Conservation (phyloP, 2,329 filamentous ascomycete species). For the Trichoderma koningiopsis region DNA sequence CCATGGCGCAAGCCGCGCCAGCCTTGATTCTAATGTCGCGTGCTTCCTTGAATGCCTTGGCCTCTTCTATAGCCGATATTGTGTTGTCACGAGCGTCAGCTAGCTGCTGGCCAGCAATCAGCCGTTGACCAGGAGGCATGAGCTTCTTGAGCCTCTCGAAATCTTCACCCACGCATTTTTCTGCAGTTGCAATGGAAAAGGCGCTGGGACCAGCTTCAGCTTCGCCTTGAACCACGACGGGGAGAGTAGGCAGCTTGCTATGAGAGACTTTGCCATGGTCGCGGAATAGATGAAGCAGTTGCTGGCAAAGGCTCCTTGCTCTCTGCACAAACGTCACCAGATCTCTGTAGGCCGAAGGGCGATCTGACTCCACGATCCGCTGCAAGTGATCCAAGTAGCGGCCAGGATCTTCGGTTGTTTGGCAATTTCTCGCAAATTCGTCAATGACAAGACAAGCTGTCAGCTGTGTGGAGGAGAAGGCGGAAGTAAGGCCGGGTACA, state of each 20-base stretch:
- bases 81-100: conserved; percentile 75
- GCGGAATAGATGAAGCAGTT: conserved; percentile 86
- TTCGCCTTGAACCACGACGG: conserved; percentile 92
- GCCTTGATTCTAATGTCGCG: conserved; percentile 86
- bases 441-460: conserved; percentile 82
- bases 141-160: conserved; percentile 86
- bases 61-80: conserved; percentile 73
- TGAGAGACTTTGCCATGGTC: conserved; percentile 83
- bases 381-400: conserved; percentile 68
- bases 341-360: conserved; percentile 83
- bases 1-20: conserved; percentile 81
- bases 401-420: conserved; percentile 43
- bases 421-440: conserved; percentile 73
- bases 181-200: conserved; percentile 84
- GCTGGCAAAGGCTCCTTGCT: conserved; percentile 86
- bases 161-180: conserved; percentile 82
- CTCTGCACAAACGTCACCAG: conserved; percentile 88
- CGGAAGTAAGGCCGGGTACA: conserved; percentile 67
- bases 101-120: conserved; percentile 79
- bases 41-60: conserved; percentile 74
- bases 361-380: conserved; percentile 76
- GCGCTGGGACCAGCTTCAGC: conserved; percentile 87
- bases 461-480: conserved; percentile 83
- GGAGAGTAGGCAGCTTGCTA: conserved; percentile 74
- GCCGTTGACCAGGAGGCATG: conserved; percentile 83